These are phyloP conservation scores for Globisporangium cystogenes DNA, from an alignment of 352 stramenopile species.

Conservation along the genomic window DNA sequence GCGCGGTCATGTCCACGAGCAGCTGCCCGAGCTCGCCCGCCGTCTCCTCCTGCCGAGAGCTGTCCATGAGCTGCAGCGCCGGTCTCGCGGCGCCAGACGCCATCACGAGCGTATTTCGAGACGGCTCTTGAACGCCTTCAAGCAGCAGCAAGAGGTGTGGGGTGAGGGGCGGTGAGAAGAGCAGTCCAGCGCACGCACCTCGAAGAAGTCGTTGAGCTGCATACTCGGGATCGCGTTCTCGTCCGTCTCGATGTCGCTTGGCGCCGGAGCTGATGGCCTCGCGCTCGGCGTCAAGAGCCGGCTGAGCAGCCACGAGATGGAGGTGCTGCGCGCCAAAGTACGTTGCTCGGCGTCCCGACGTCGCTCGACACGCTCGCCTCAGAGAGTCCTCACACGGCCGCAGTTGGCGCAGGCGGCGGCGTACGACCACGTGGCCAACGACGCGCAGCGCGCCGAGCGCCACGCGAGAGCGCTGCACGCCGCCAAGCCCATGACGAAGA, in stretches of 20 bases:
- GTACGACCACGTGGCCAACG: conserved; percentile 40
- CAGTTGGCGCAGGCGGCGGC: conserved; percentile 51
- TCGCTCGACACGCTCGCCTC: too few relatives aligned
- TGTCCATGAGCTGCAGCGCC: conserved; percentile 13
- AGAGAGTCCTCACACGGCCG: too few relatives aligned
- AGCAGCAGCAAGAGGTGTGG: too few relatives aligned
- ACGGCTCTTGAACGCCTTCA: too few relatives aligned
- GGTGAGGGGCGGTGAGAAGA: too few relatives aligned
- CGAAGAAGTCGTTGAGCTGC: too few relatives aligned
- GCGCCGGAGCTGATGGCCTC: conserved; percentile 6
- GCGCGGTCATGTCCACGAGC: conserved; percentile 56
- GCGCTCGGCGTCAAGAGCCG: conserved; percentile 37
- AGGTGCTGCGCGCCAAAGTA: conserved; percentile 46
- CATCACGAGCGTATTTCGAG: too few relatives aligned
- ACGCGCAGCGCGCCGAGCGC: conserved; percentile 17
- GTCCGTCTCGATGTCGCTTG: too few relatives aligned
- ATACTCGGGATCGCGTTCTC: too few relatives aligned
- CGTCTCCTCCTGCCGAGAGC: conserved; percentile 2
- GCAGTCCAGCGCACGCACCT: too few relatives aligned
- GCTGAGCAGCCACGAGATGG: conserved; percentile 68
- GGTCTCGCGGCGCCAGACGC: too few relatives aligned
- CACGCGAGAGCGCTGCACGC: conserved; percentile 7
- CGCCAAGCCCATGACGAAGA: conserved; percentile 47
- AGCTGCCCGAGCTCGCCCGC: conserved; percentile 25
- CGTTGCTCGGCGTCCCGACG: too few relatives aligned